Percentiles rank a stretch among this genome's conserved stretches.
Evolutionary conservation across 208 protist species (phyloP).

Genomic region (Crithidia thermophila): DNA sequence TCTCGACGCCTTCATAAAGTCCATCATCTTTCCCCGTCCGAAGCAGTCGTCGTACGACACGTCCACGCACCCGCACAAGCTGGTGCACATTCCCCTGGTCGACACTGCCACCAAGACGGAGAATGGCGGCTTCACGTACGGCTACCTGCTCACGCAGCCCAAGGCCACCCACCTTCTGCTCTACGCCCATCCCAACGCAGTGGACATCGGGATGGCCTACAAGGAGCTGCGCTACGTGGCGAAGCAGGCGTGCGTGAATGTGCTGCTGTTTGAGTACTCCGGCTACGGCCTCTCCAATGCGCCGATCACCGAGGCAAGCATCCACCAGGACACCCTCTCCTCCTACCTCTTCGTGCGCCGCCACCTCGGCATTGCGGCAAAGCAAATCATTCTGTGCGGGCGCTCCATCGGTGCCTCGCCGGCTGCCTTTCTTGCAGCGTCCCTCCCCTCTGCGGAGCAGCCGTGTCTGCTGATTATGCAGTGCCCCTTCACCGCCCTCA

Average conservation of each 20-base stretch:
- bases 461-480: constrained; percentile 70
- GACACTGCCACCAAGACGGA: constrained; percentile 45
- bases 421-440: constrained; percentile 51
- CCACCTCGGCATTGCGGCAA: constrained; percentile 52
- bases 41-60: constrained; percentile 64
- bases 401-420: constrained; percentile 80
- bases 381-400: constrained; percentile 73
- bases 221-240: constrained; percentile 66
- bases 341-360: constrained; percentile 68
- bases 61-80: constrained; percentile 36
- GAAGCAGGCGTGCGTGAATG: constrained; percentile 53
- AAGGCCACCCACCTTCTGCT: constrained; percentile 66
- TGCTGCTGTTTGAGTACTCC: constrained; percentile 81
- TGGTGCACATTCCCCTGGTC: constrained; percentile 70
- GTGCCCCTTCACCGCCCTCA: constrained; percentile 78
- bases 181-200: constrained; percentile 87
- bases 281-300: constrained; percentile 75
- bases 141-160: constrained; percentile 53
- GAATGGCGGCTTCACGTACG: constrained; percentile 66
- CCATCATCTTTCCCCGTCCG: constrained; percentile 71
- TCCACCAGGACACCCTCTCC: constrained; percentile 66
- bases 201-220: constrained; percentile 82
- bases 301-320: constrained; percentile 58
- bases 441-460: constrained; percentile 36
- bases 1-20: constrained; percentile 71